A percentile compares a stretch with the other conserved stretches of the same genome.
These are phyloP conservation scores for Plasmodium inui DNA, from an alignment of 169 alveolate genomes.

Conservation along the genomic window DNA sequence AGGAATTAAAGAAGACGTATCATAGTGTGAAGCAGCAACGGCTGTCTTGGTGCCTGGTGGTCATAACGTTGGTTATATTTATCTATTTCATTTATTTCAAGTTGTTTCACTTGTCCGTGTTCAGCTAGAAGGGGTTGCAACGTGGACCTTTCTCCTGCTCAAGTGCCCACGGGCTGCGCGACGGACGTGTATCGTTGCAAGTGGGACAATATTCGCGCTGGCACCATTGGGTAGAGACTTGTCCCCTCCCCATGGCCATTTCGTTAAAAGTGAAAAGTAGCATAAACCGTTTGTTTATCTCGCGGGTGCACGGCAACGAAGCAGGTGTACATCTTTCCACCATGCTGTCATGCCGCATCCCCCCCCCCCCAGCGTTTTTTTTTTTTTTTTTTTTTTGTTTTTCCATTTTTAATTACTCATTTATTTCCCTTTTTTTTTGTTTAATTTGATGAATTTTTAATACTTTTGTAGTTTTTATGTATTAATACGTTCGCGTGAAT, in stretches of 20 bases:
- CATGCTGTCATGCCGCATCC: background rate
- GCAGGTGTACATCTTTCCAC: background rate
- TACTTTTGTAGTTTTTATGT: constrained; percentile 26
- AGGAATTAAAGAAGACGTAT: constrained; percentile 71
- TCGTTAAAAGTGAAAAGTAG: background rate
- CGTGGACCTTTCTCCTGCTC: background rate
- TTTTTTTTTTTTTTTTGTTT: background rate
- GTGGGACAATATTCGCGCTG: background rate
- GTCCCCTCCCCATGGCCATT: background rate
- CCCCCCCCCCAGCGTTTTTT: background rate
- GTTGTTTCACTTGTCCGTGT: constrained; percentile 32
- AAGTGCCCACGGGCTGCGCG: background rate
- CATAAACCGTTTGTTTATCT: background rate
- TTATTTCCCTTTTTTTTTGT: constrained; percentile 11
- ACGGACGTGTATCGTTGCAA: background rate
- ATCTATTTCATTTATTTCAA: constrained; percentile 64
- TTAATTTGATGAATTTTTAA: constrained; percentile 33
- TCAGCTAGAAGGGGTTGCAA: background rate
- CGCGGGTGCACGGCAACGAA: background rate
- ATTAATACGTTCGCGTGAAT: background rate
- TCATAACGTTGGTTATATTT: constrained; percentile 33
- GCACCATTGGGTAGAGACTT: background rate
- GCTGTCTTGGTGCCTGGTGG: constrained; percentile 56
- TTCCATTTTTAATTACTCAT: background rate
- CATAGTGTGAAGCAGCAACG: constrained; percentile 60